Evolutionary conservation across 441 rosid genomes (phyloP), one percentile per base, ranked within the genome.

Genomic region (Manihot esculenta): DNA sequence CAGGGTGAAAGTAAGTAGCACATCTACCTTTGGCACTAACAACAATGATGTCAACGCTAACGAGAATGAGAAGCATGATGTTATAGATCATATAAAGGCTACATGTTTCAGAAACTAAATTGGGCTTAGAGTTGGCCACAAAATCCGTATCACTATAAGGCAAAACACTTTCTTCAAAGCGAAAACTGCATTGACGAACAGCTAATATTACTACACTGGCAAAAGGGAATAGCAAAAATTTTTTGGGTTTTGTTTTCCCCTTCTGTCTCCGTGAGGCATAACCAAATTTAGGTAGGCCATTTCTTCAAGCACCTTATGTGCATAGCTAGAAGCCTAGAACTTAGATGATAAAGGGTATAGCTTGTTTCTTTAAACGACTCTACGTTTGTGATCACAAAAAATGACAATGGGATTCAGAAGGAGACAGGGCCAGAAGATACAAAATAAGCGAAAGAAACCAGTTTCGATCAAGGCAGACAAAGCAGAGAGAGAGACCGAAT

Each of bases 291-390:
- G 17, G 18, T 21, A 63, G 58, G 75, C 51, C 80, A 57, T 72
- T 79, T 60, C 44, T 27, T 74, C 81, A 64, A 78, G 76, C 77
- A 70, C 41, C 1, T 67, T 66, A 33, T 0, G 30, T 5, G 70
- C 80, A 33, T 3, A 33, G 38, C 38, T 33, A 33, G 38, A 71
- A 42, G 23, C 5, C 42, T 10, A n/a, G 18, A 41, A n/a, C 48
- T 20, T 20, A 41, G 18, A 56, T 55, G 13, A 26, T 24, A 23
- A 11, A 24, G 3, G 8, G 7, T 38, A 38, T 38, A 0, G 9
- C 42, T 38, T 38, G 42, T 38, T 33, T 33, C 38, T 33, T 33
- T 7, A 33, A 33, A 33, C 0, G 38, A 33, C 6, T 9, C 42
- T 38, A 38, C 9, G 33, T 38, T 38, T 38, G 7, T 7, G 42